Percentiles rank a stretch among this genome's conserved stretches.
These are phyloP conservation scores for Phytophthora hibernalis DNA, from an alignment of 352 stramenopile genomes.

Conservation along the genomic window DNA sequence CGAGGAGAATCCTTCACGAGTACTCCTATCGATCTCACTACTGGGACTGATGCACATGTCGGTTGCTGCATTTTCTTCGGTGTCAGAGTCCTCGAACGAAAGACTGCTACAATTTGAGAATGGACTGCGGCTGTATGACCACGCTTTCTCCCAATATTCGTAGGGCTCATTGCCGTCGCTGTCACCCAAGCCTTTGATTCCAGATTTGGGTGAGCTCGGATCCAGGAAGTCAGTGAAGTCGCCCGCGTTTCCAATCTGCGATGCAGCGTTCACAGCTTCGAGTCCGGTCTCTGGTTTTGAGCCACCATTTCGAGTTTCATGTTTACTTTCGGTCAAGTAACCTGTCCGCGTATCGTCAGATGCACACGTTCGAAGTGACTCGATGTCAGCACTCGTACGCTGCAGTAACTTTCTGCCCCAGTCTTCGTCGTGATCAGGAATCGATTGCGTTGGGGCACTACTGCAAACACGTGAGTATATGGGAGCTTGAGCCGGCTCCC, in stretches of 20 bases:
- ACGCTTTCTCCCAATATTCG: constrained; percentile 19
- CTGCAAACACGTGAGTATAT: constrained; percentile 5
- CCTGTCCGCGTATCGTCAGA: neutral
- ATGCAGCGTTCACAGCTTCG: neutral
- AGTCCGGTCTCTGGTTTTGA: neutral
- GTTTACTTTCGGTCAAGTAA: neutral
- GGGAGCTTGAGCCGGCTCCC: neutral
- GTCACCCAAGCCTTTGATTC: neutral
- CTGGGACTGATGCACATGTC: neutral
- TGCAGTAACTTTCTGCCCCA: constrained; percentile 5
- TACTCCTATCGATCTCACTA: neutral
- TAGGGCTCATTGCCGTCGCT: constrained; percentile 11
- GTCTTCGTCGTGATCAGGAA: constrained; percentile 7
- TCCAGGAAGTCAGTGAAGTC: constrained; percentile 25
- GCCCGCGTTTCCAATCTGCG: constrained; percentile 2
- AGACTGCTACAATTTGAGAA: constrained; percentile 26
- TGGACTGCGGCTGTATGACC: constrained; percentile 15
- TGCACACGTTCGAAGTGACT: neutral
- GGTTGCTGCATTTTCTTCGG: constrained; percentile 3
- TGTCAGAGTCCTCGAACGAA: constrained; percentile 16
- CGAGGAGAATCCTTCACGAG: neutral
- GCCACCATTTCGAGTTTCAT: neutral
- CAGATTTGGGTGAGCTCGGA: constrained; percentile 4
- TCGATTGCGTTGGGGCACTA: constrained; percentile 14
- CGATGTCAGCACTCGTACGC: neutral